Evolutionary conservation across 352 stramenopile species (phyloP).

Genomic region (Phytophthora sp.): DNA sequence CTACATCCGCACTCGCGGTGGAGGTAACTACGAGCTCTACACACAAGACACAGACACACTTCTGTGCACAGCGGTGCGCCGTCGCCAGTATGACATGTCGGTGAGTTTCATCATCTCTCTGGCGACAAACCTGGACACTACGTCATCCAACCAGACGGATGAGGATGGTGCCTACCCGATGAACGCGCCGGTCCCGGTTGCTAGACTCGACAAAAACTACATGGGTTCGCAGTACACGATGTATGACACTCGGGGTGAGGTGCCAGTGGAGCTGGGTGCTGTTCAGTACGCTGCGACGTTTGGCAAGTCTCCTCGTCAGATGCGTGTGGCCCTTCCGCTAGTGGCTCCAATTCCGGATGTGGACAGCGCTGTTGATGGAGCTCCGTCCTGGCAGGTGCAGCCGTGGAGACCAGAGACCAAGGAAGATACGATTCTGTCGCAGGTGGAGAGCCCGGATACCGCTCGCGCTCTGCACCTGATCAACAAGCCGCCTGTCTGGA

Average conservation of each 20-base stretch:
- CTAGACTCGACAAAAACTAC: constrained; percentile 88
- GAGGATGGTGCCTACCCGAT: constrained; percentile 18
- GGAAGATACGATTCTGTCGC: constrained; percentile 80
- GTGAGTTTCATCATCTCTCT: constrained; percentile 81
- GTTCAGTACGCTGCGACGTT: constrained; percentile 89
- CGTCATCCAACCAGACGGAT: constrained; percentile 22
- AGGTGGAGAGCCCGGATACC: constrained; percentile 75
- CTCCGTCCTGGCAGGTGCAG: constrained; percentile 60
- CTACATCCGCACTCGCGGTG: constrained; percentile 84
- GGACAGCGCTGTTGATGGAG: constrained; percentile 47
- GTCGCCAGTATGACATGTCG: constrained; percentile 89
- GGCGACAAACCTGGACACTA: constrained; percentile 55
- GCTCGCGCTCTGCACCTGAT: constrained; percentile 71
- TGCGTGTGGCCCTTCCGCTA: constrained; percentile 77
- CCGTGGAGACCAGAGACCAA: constrained; percentile 63
- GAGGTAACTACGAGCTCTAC: constrained; percentile 87
- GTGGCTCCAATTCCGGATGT: constrained; percentile 51
- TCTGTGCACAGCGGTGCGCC: constrained; percentile 76
- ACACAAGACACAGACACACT: constrained; percentile 83
- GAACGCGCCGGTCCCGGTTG: constrained; percentile 54
- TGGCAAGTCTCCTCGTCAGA: constrained; percentile 86
- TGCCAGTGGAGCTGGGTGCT: constrained; percentile 66
- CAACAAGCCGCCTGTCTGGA: constrained; percentile 90
- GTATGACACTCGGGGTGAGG: constrained; percentile 68
- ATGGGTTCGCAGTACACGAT: constrained; percentile 90